Base-by-base conservation (phyloP, 2,329 filamentous ascomycete genomes). In the Aspergillus sp. region DNA sequence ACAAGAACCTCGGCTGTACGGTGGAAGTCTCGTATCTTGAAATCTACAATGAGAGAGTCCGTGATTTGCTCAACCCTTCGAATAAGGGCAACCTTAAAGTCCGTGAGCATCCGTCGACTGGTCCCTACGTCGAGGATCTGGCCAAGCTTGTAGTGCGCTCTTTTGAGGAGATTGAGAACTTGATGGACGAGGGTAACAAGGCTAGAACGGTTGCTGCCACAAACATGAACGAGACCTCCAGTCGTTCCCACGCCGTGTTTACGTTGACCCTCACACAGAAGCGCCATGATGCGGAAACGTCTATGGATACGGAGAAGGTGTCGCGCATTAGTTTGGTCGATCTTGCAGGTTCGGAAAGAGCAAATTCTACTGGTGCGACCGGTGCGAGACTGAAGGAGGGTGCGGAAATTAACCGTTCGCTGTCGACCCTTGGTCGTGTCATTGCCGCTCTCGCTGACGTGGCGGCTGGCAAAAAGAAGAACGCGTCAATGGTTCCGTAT, bases 161-260 rank as follows among this genome's bases (percentile, higher is more conserved):
- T 62, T 98, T 99, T 74, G 84, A 89, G 57, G 96, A 99, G 74
- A 98, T 99, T 67, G 95, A 99, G 72, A 89, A 97, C 73, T 81
- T 99, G 70, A 99, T 99, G 95, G 95, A 99, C 74, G 94, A 98
- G 79, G 95, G 95, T 71, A 99, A 99, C 82, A 99, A 99, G 79
- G 95, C 95, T 36, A 86, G 95, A 82, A 99, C 95, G 0, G 95
- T 99, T 41, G 95, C 95, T 3, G 95, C 95, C 7, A 99, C 95
- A 41, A 99, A 98, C 84, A 99, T 99, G 95, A 99, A 99, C 82
- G 95, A 98, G 78, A 99, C 96, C 0, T 97, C 92, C 62, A 97
- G 92, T 85, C 89, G 95, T 82, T 98, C 94, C 74, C 95, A 99
- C 77, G 95, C 95, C 43, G 96, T 99, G 55, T 99, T 99, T 75